Conservation (phyloP, 805 yeast genomes). For the Blastobotrys chiropterorum region DNA sequence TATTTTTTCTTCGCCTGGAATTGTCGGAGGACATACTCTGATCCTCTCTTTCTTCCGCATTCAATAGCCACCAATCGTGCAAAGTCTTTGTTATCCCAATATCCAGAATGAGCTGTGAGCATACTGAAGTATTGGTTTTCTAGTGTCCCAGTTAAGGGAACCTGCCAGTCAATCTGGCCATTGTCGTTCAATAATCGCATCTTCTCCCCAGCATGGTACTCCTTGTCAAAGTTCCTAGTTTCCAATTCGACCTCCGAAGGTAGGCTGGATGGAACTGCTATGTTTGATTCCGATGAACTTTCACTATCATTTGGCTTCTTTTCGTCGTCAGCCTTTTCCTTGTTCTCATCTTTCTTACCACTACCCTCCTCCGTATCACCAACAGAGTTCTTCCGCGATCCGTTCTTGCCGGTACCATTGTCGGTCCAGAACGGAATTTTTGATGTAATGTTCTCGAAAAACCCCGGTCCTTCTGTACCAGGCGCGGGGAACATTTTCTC, state of each 20-base stretch:
- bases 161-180: slow-evolving; percentile 79
- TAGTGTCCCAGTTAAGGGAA: slow-evolving; percentile 51
- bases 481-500: slow-evolving; percentile 18
- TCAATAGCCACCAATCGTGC: slow-evolving; percentile 50
- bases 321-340: not conserved
- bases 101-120: slow-evolving; percentile 81
- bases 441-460: slow-evolving; percentile 14
- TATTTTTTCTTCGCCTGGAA: not conserved
- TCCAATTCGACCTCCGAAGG: slow-evolving; percentile 22
- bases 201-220: slow-evolving; percentile 29
- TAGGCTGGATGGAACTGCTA: not conserved
- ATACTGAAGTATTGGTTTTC: slow-evolving; percentile 78
- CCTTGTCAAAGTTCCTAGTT: slow-evolving; percentile 20
- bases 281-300: not conserved
- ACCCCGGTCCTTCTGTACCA: slow-evolving; percentile 9
- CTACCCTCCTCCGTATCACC: not conserved
- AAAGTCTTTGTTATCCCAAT: slow-evolving; percentile 80
- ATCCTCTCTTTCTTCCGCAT: slow-evolving; percentile 22
- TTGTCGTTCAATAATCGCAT: slow-evolving; percentile 55
- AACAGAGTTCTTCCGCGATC: not conserved
- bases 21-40: not conserved
- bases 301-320: not conserved
- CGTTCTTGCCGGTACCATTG: not conserved
- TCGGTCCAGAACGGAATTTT: slow-evolving; percentile 6
- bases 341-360: not conserved